A percentile compares a stretch with the other conserved stretches of the same genome.
These are phyloP conservation scores for Eutrema yunnanense DNA, from an alignment of 345 rosid genomes.

Conservation along the genomic window DNA sequence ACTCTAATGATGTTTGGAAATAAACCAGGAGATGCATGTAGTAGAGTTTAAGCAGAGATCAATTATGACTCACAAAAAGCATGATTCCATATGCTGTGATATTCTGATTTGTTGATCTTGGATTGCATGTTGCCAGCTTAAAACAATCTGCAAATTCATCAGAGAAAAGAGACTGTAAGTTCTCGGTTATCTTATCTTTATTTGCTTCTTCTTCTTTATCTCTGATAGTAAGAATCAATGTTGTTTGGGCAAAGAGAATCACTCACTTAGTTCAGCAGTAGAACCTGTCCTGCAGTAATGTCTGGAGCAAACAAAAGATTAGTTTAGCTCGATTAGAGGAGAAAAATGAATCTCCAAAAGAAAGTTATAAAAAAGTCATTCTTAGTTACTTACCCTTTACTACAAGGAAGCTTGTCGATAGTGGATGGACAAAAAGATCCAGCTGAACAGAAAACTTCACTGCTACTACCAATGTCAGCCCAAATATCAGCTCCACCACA, in stretches of 20 bases:
- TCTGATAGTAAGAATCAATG: background rate
- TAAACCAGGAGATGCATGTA: background rate
- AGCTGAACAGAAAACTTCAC: slow-evolving; percentile 83
- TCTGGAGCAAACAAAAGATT: slow-evolving; percentile 44
- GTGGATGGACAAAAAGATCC: slow-evolving; percentile 92
- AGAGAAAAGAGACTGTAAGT: background rate
- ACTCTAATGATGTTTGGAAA: background rate
- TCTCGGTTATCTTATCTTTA: background rate
- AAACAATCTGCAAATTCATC: slow-evolving; percentile 68
- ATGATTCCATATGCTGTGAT: slow-evolving; percentile 87
- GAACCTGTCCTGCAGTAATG: slow-evolving; percentile 93
- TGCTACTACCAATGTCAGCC: slow-evolving; percentile 77
- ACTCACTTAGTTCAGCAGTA: slow-evolving; percentile 54
- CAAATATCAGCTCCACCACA: slow-evolving; percentile 96
- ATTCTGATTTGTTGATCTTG: slow-evolving; percentile 75
- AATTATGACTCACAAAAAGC: slow-evolving; percentile 68
- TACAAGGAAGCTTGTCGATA: slow-evolving; percentile 70
- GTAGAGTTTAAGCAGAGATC: background rate
- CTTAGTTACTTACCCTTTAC: slow-evolving; percentile 62
- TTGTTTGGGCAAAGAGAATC: background rate
- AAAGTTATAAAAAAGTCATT: slow-evolving; percentile 24
- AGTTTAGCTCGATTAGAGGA: background rate
- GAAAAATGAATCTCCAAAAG: background rate
- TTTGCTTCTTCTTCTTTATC: background rate
- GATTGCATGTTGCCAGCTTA: slow-evolving; percentile 66